Evolutionary conservation across 1,139 yeast genomes (phyloP), one percentile per base, ranked within the genome.

Genomic region (Geotrichum aggregatum): DNA sequence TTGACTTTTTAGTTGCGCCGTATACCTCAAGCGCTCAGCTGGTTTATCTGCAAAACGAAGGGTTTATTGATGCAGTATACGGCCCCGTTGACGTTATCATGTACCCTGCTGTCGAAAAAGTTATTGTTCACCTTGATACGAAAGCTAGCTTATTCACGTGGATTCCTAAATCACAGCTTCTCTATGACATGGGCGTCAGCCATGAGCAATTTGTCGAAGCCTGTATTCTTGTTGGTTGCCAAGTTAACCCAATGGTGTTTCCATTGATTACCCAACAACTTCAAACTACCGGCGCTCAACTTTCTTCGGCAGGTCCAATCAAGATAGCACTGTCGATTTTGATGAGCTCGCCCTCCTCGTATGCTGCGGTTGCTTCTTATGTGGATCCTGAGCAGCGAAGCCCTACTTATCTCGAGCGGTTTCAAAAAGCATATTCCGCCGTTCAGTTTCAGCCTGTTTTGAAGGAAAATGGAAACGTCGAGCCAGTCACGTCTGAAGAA

Each of bases 71-170:
- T 67, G 82, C 87, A 1, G 79, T 91, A 36, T 88, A 82, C 66
- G 95, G 95, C 1, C 85, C 96, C 8, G 83, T 91, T 1, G 98
- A 92, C 62, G 75, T 83, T 45, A 71, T 91, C 47, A 72, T 91
- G 65, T 67, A 79, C 53, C 72, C 73, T 4, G 74, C 79, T 14
- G 76, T 86, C 39, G 94, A 85, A 56, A 85, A 80, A 61, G 82
- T 88, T 55, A 83, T 91, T 54, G 69, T 84, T 48, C 81, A 84
- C 21, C 77, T 88, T 76, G 95, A 87, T 58, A 77, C 82, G 58
- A 81, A 77, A 53, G 73, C 77, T 30, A 78, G 77, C 58, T 34
- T 36, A 6, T 84, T 88, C 64, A 76, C 85, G 60, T 86, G 76
- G 66, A 74, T 89, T 50, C 86, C 84, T 56, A 82, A 78, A 61